Evolutionary conservation across 805 yeast genomes (phyloP).

Genomic region (Kuraishia ogatae): DNA sequence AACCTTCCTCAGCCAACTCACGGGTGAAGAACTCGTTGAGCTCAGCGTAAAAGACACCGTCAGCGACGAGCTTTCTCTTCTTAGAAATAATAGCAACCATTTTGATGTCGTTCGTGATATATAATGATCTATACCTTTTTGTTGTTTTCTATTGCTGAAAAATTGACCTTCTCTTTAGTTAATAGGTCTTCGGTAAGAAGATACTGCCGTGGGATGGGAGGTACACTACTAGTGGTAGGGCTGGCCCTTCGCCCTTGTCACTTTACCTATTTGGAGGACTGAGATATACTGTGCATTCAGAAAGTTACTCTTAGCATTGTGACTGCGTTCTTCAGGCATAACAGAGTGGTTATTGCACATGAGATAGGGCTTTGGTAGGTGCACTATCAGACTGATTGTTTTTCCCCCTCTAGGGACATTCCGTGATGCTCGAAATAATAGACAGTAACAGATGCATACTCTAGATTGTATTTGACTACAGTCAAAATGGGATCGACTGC

Average conservation of each 20-base stretch:
- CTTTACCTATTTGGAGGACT: neutral
- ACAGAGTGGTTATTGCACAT: neutral
- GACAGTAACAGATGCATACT: neutral
- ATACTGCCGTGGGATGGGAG: neutral
- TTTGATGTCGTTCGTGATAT: conserved; percentile 5
- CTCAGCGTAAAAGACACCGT: conserved; percentile 99
- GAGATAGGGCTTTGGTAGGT: neutral
- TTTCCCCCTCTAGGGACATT: neutral
- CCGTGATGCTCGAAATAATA: neutral
- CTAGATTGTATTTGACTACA: neutral
- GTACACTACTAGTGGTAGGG: neutral
- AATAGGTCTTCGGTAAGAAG: neutral
- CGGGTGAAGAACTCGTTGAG: conserved; percentile 99
- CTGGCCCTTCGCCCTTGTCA: neutral
- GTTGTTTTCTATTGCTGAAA: neutral
- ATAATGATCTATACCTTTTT: neutral
- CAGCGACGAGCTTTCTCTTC: conserved; percentile 99
- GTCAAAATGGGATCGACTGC: neutral
- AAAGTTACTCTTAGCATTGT: neutral
- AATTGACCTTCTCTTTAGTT: neutral
- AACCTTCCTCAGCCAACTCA: conserved; percentile 99
- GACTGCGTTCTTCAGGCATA: neutral
- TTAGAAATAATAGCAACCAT: conserved; percentile 63
- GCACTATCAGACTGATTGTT: neutral
- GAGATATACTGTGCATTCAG: neutral